These are phyloP conservation scores for Suhomyces ambrosiae DNA, from an alignment of 1,139 yeast genomes.

Conservation along the genomic window DNA sequence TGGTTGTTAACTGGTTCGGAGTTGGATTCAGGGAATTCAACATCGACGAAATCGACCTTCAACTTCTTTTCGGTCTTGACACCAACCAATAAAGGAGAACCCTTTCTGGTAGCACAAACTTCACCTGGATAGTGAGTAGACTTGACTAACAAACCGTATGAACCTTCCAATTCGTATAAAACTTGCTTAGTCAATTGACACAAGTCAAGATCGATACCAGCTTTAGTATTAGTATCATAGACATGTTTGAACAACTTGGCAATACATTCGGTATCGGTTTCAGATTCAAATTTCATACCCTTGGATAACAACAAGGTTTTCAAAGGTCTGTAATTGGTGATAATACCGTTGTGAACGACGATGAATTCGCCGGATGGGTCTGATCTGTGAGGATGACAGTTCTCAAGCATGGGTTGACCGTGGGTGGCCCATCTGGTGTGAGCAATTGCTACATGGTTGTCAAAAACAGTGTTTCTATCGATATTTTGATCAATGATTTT, in stretches of 20 bases:
- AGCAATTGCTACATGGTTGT: constrained; percentile 93
- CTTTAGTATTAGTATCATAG: constrained; percentile 73
- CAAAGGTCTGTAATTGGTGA: constrained; percentile 91
- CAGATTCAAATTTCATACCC: constrained; percentile 85
- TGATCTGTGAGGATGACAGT: constrained; percentile 97
- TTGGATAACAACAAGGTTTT: constrained; percentile 77
- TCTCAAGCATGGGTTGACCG: constrained; percentile 82
- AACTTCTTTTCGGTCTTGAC: constrained; percentile 93
- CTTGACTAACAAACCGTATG: constrained; percentile 93
- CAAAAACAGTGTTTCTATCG: constrained; percentile 64
- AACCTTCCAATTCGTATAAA: constrained; percentile 91
- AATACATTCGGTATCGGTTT: constrained; percentile 97
- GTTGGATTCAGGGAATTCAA: constrained; percentile 77
- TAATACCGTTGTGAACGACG: constrained; percentile 97
- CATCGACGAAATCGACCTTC: constrained; percentile 98
- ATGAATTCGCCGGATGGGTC: constrained; percentile 82
- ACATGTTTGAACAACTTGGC: constrained; percentile 93
- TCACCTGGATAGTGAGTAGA: constrained; percentile 94
- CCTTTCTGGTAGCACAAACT: constrained; percentile 96
- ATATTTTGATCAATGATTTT: constrained; percentile 56
- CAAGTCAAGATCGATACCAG: constrained; percentile 74
- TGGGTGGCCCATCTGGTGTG: constrained; percentile 99
- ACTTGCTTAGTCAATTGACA: constrained; percentile 92
- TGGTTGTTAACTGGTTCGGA: constrained; percentile 14
- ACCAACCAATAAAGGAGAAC: constrained; percentile 96